phyloP scores from a whole-genome alignment of 2,329 filamentous ascomycete genomes.

The Fusarium tupiense region DNA sequence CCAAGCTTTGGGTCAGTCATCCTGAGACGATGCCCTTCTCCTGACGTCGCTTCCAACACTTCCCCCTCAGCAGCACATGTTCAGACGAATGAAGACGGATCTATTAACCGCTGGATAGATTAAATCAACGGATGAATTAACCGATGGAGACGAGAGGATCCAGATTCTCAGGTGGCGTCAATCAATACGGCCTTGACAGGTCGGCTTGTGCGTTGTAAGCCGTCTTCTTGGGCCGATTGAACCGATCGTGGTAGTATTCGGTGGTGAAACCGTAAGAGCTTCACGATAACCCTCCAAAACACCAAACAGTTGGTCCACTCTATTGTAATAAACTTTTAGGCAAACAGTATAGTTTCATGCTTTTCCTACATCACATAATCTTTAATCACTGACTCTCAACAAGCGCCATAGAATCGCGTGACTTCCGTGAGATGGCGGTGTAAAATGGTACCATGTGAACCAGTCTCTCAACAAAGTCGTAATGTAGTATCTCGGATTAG shows the following conservation, averaged over 20 bases:
- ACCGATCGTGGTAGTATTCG: neutral
- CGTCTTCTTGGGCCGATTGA: neutral
- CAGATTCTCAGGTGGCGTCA: conserved; percentile 1
- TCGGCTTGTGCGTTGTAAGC: neutral
- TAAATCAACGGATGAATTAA: neutral
- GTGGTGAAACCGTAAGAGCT: conserved; percentile 5
- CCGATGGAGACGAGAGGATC: neutral
- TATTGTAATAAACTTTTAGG: neutral
- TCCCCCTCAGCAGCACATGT: neutral
- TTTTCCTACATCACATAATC: neutral
- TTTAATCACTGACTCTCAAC: neutral
- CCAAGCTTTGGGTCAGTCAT: neutral
- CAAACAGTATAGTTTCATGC: neutral
- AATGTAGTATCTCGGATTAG: neutral
- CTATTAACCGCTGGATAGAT: neutral
- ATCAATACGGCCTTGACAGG: conserved; percentile 2
- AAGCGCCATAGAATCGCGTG: conserved; percentile 8
- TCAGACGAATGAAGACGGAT: neutral
- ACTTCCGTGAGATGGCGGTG: conserved; percentile 11
- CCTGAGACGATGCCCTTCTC: conserved; percentile 3
- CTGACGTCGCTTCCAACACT: neutral
- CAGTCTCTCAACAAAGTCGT: neutral
- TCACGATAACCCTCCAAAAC: neutral
- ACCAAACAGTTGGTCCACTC: neutral
- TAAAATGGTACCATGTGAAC: conserved; percentile 6